phyloP scores from a whole-genome alignment of 352 stramenopile species.

The Aphanomyces euteiches region DNA sequence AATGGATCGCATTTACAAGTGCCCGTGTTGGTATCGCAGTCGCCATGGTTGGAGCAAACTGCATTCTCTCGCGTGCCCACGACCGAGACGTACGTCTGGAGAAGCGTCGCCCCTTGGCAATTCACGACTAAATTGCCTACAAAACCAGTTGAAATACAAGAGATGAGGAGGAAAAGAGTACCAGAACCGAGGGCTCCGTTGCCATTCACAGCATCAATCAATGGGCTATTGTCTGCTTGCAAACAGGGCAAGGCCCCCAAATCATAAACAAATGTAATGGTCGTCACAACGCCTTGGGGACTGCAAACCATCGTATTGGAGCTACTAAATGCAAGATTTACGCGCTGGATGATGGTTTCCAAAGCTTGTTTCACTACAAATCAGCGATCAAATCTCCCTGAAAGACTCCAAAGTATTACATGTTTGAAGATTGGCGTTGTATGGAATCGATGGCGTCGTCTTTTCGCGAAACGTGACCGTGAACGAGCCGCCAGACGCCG shows the following conservation, averaged over 20 bases:
- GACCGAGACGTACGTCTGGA: slow-evolving; percentile 36
- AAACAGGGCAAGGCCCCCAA: slow-evolving; percentile 54
- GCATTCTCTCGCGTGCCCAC: slow-evolving; percentile 66
- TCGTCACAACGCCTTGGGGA: slow-evolving; percentile 41
- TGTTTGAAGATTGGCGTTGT: slow-evolving; percentile 35
- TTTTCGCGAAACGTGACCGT: slow-evolving; percentile 63
- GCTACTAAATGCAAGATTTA: slow-evolving; percentile 42
- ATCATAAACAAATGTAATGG: slow-evolving; percentile 59
- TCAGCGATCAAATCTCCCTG: not conserved
- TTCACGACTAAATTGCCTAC: slow-evolving; percentile 43
- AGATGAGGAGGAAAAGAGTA: not conserved
- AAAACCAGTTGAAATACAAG: too few species aligned
- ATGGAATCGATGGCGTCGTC: slow-evolving; percentile 44
- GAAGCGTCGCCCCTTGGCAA: slow-evolving; percentile 37
- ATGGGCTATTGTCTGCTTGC: slow-evolving; percentile 36
- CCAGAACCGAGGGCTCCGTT: slow-evolving; percentile 53
- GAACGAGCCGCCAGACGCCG: slow-evolving; percentile 54
- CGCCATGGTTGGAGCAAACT: slow-evolving; percentile 72
- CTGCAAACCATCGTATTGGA: slow-evolving; percentile 43
- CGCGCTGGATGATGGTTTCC: slow-evolving; percentile 46
- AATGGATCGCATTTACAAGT: slow-evolving; percentile 56
- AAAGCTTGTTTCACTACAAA: slow-evolving; percentile 46
- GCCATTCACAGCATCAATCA: slow-evolving; percentile 50
- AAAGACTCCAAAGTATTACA: not conserved
- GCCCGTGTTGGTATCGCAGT: slow-evolving; percentile 45